These are phyloP conservation scores for Dipodascopsis uninucleata DNA, from an alignment of 805 yeast genomes.

Conservation along the genomic window DNA sequence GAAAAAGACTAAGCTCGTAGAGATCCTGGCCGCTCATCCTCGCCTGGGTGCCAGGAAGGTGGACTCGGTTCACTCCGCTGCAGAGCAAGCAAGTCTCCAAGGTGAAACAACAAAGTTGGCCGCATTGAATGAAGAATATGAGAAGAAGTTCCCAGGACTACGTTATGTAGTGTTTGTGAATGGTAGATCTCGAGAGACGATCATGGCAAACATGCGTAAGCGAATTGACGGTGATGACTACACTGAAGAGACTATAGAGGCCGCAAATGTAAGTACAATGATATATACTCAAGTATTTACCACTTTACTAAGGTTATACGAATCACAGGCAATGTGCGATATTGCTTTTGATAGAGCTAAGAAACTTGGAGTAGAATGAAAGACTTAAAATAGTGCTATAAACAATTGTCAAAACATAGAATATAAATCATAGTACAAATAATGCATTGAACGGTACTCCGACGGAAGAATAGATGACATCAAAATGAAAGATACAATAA, in stretches of 20 bases:
- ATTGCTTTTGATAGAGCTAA: conserved; percentile 74
- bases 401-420: no score
- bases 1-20: conserved; percentile 30
- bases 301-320: not conserved
- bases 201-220: conserved; percentile 58
- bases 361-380: conserved; percentile 41
- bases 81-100: conserved; percentile 66
- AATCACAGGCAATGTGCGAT: conserved; percentile 77
- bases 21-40: conserved; percentile 87
- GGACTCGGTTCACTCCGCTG: conserved; percentile 58
- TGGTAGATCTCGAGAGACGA: conserved; percentile 64
- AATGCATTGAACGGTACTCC: no score
- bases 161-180: conserved; percentile 86
- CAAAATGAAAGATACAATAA: no score
- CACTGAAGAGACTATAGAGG: conserved; percentile 55
- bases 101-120: conserved; percentile 50
- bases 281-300: not conserved
- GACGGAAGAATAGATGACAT: no score
- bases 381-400: no score
- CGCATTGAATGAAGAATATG: conserved; percentile 54
- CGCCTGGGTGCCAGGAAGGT: conserved; percentile 64
- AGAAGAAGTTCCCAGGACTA: conserved; percentile 61
- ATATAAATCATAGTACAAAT: no score
- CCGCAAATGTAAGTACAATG: conserved; percentile 47
- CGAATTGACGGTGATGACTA: conserved; percentile 59